A percentile compares a stretch with the other conserved stretches of the same genome.
Evolutionary conservation across 495 filamentous ascomycete genomes (phyloP).

Genomic region (Xylaria sp.): DNA sequence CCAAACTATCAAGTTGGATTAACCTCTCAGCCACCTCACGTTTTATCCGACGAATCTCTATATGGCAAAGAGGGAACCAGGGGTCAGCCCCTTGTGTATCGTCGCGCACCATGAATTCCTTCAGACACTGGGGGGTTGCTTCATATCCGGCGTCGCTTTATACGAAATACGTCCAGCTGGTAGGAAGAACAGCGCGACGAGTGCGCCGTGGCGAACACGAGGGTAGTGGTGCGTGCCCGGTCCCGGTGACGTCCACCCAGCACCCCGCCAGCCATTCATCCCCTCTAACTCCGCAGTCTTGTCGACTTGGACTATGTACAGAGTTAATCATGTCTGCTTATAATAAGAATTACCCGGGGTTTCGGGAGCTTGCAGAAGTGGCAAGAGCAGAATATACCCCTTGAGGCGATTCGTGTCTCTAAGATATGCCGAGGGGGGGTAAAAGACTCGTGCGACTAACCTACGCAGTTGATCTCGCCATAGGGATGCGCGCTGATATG

Average conservation of each 20-base stretch:
- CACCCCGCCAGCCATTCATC: slow-evolving; percentile 54
- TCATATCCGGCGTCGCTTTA: slow-evolving; percentile 43
- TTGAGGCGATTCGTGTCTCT: too few relatives aligned
- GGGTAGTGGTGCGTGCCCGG: slow-evolving; percentile 57
- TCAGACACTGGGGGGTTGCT: slow-evolving; percentile 43
- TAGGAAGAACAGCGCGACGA: slow-evolving; percentile 53
- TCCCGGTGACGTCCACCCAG: slow-evolving; percentile 53
- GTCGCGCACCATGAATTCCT: not conserved
- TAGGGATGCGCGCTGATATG: slow-evolving; percentile 55
- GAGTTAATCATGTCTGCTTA: too few relatives aligned
- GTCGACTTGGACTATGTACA: slow-evolving; percentile 53
- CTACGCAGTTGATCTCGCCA: slow-evolving; percentile 59
- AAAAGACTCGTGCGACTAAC: too few relatives aligned
- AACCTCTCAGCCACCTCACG: not conserved
- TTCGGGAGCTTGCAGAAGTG: too few relatives aligned
- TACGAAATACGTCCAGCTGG: slow-evolving; percentile 53
- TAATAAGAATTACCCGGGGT: too few relatives aligned
- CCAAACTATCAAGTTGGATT: not conserved
- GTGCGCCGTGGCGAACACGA: slow-evolving; percentile 45
- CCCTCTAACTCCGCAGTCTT: slow-evolving; percentile 49
- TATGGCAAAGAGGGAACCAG: not conserved
- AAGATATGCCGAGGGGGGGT: too few relatives aligned
- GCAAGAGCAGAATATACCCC: too few relatives aligned
- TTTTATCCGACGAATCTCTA: not conserved
- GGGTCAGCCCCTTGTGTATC: not conserved